Percentiles rank a stretch among this genome's conserved stretches.
Evolutionary conservation across 768 basidiomycete genomes (phyloP).

Genomic region (Mycena crocata): DNA sequence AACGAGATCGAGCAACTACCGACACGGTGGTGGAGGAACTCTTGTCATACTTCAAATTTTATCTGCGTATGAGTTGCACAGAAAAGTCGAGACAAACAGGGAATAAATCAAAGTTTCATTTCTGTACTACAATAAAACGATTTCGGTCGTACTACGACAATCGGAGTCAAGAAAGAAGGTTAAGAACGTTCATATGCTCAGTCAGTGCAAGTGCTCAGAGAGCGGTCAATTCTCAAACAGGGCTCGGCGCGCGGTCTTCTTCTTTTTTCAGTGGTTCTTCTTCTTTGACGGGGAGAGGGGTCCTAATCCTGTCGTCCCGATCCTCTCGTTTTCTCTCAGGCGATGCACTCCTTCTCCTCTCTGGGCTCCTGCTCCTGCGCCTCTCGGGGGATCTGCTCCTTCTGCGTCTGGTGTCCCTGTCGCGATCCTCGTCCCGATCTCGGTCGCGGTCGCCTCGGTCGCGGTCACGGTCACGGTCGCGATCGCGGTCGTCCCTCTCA

Average conservation of each 20-base stretch:
- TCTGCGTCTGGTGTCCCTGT: constrained; percentile 55
- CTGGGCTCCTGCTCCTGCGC: constrained; percentile 52
- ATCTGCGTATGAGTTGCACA: too few species aligned
- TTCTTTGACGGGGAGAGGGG: constrained; percentile 53
- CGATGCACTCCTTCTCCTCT: constrained; percentile 50
- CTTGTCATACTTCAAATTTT: too few species aligned
- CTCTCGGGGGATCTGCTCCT: constrained; percentile 63
- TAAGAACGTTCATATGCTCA: constrained; percentile 3
- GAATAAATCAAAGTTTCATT: constrained; percentile 25
- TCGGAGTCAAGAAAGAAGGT: constrained; percentile 6
- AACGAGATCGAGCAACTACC: too few species aligned
- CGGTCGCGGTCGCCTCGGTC: constrained; percentile 28
- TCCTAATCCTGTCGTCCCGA: constrained; percentile 57
- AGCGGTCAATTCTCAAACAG: constrained; percentile 62
- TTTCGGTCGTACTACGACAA: constrained; percentile 19
- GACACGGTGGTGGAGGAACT: too few species aligned
- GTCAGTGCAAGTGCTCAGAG: not conserved
- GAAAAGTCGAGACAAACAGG: too few species aligned
- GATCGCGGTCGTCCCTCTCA: constrained; percentile 50
- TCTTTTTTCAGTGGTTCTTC: constrained; percentile 57
- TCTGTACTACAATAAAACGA: constrained; percentile 6
- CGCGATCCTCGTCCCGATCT: constrained; percentile 45
- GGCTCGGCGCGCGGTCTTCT: constrained; percentile 67
- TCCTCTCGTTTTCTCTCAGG: constrained; percentile 55
- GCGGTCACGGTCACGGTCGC: constrained; percentile 36